Evolutionary conservation across 305 asterid species (phyloP).

Genomic region (Fraxinus angustifolia): DNA sequence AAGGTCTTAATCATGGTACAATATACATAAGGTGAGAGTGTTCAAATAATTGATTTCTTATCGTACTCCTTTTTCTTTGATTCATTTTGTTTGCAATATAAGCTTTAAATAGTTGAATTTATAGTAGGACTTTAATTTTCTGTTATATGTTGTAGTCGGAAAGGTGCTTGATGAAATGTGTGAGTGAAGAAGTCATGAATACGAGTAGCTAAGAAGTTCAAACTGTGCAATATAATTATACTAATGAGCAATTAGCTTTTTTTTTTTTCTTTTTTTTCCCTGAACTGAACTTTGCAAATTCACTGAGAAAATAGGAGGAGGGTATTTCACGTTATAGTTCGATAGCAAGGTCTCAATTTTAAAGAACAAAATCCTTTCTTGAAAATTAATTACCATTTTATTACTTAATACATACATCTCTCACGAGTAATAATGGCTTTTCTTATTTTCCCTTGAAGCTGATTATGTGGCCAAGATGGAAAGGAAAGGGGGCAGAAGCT

Average conservation of each 20-base stretch:
- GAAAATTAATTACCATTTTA: background rate
- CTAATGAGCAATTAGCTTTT: background rate
- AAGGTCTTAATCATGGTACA: too few relatives aligned
- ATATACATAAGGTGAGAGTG: too few relatives aligned
- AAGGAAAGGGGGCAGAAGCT: conserved; percentile 65
- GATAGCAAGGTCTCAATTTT: background rate
- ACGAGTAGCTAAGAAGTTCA: background rate
- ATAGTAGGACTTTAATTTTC: background rate
- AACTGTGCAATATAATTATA: background rate
- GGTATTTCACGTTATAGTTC: background rate
- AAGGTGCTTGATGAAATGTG: background rate
- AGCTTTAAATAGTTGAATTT: background rate
- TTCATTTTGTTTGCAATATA: background rate
- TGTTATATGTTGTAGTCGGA: background rate
- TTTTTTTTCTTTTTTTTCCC: background rate
- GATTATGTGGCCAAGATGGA: conserved; percentile 79
- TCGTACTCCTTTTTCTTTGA: background rate
- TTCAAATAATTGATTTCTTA: background rate
- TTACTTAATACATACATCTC: background rate
- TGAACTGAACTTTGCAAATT: background rate
- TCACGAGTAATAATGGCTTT: background rate
- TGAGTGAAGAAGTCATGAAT: background rate
- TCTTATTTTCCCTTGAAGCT: conserved; percentile 13
- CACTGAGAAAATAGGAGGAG: background rate
- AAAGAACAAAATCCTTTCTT: background rate